phyloP scores from a whole-genome alignment of 441 rosid species.

The Syzygium malaccense region DNA sequence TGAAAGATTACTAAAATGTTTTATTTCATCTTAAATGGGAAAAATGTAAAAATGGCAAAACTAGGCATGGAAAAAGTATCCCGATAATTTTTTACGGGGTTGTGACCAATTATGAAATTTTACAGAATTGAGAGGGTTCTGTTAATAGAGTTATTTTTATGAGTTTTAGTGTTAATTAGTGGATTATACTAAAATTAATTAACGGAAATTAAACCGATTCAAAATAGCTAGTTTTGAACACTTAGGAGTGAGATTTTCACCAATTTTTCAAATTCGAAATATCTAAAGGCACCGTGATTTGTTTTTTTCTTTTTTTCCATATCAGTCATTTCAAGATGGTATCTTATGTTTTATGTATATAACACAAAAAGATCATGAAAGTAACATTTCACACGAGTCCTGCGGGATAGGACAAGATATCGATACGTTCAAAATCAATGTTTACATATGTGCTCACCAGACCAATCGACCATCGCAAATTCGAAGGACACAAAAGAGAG shows the following conservation, averaged over 20 bases:
- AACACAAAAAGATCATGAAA: not conserved
- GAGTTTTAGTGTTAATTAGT: not conserved
- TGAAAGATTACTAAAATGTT: not conserved
- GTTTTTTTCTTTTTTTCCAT: not conserved
- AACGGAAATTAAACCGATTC: not conserved
- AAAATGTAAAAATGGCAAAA: not conserved
- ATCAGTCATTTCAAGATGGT: not conserved
- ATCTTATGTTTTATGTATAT: not conserved
- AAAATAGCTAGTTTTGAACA: not conserved
- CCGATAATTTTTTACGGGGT: not conserved
- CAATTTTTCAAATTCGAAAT: rapidly evolving
- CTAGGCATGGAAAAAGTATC: not conserved
- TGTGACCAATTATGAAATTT: not conserved
- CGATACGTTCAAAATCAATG: not conserved
- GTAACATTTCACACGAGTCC: not conserved
- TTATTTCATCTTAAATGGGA: not conserved
- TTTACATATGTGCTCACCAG: rapidly evolving
- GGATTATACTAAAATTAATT: not conserved
- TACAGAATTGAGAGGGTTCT: not conserved
- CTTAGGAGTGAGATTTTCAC: no score
- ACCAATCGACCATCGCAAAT: not conserved
- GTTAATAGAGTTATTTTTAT: not conserved
- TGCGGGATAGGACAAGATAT: rapidly evolving
- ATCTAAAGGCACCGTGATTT: not conserved
- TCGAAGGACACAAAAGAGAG: not conserved